Evolutionary conservation across 2,329 filamentous ascomycete species (phyloP).

Genomic region (Domatiomyces globalis): DNA sequence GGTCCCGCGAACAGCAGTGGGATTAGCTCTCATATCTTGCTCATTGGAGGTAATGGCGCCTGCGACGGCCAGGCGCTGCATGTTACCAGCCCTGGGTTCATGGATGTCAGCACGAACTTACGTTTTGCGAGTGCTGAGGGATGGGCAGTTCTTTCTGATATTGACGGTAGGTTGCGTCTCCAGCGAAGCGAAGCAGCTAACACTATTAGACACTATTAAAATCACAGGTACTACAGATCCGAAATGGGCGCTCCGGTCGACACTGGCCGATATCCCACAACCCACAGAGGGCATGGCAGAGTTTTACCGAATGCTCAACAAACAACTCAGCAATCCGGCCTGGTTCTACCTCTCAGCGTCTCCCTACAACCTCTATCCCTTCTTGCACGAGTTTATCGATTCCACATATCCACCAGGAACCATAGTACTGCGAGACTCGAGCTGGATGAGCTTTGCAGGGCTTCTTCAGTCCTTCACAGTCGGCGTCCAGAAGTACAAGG

Average conservation of each 20-base stretch:
- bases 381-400: conserved; percentile 61
- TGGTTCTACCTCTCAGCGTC: conserved; percentile 93
- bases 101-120: conserved; percentile 49
- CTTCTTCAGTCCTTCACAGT: conserved; percentile 66
- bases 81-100: conserved; percentile 33
- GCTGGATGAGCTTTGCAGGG: conserved; percentile 71
- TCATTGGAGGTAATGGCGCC: conserved; percentile 33
- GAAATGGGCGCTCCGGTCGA: conserved; percentile 65
- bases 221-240: conserved; percentile 53
- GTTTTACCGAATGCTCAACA: conserved; percentile 56
- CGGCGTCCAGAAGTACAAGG: conserved; percentile 70
- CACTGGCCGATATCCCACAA: conserved; percentile 62
- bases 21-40: conserved; percentile 51
- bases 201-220: not conserved
- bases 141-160: conserved; percentile 75
- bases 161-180: conserved; percentile 58
- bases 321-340: conserved; percentile 44
- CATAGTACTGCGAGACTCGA: conserved; percentile 69
- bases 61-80: conserved; percentile 38
- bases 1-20: conserved; percentile 60
- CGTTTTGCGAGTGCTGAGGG: conserved; percentile 62
- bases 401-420: conserved; percentile 61
- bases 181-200: not conserved
- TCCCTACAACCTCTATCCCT: conserved; percentile 86
- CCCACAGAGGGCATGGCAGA: conserved; percentile 71